Base-by-base conservation (phyloP, 345 rosid genomes). In the Cardamine chenopodiifolia region DNA sequence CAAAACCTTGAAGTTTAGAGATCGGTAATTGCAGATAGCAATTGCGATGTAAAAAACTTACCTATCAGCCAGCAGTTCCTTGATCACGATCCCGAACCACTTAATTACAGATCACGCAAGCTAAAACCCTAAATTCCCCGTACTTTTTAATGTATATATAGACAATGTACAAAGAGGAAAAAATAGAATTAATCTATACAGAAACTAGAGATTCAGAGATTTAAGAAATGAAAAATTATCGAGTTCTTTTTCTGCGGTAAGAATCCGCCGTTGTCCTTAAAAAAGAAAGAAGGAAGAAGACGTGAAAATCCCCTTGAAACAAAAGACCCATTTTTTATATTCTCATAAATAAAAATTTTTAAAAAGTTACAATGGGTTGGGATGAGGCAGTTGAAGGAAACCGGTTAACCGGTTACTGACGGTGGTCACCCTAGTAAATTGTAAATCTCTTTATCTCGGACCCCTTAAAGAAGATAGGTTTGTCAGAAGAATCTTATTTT, bases 401-500 rank as follows among this genome's bases (percentile, higher is more conserved):
- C 75, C 71, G 68, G 69, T 65, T 39, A 0, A 60, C 73, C 62
- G 68, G 70, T n/a, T 39, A 10, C 52, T 11, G 52, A 8, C 66
- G 29, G 71, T 74, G 29, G 71, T 65, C 53, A 44, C 48, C 17
- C 6, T 72, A 23, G 10, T 14, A 17, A n/a, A n/a, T 17, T 17
- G 20, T 8, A 28, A 45, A 44, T 56, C 39, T 37, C 70, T 72
- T 50, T 73, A 9, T 68, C 50, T 66, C 44, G 72, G 70, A 58
- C 44, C 66, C 49, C 63, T 62, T 50, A 28, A 66, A 39, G 26
- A 68, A 29, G 79, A 59, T 68, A 50, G 17, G 69, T 48, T 68
- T 61, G 74, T 75, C 74, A 75, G 74, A 75, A 40, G 79, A 75
- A 76, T 76, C 74, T 76, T 68, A 12, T 31, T 62, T 39, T 75